phyloP scores from a whole-genome alignment of 192 early-diverging fungal species.

The Coemansia sp. region DNA sequence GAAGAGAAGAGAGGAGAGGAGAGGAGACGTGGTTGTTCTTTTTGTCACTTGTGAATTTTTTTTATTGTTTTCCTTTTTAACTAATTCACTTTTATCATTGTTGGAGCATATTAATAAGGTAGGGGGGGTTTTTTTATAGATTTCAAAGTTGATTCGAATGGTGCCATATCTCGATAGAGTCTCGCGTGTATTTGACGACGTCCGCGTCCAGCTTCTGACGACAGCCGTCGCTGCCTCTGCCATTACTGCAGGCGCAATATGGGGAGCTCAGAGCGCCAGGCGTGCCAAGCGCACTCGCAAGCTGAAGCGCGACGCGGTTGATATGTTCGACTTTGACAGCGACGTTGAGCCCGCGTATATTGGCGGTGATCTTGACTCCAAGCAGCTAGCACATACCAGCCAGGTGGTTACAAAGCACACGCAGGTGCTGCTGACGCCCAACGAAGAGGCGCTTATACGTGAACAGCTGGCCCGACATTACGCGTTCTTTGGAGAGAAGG shows the following conservation, averaged over 20 bases:
- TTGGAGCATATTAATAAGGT: background rate
- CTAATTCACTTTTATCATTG: background rate
- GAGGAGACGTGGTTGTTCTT: background rate
- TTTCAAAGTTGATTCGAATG: conserved; percentile 4
- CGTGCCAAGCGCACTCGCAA: conserved; percentile 53
- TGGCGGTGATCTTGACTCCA: conserved; percentile 4
- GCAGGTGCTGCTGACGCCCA: conserved; percentile 34
- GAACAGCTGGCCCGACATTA: conserved; percentile 88
- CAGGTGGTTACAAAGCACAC: conserved; percentile 40
- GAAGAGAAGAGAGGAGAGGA: background rate
- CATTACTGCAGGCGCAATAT: conserved; percentile 61
- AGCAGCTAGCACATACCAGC: background rate
- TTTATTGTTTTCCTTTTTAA: background rate
- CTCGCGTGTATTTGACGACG: conserved; percentile 30
- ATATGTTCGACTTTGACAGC: conserved; percentile 27
- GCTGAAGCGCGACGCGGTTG: conserved; percentile 60
- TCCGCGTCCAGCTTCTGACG: conserved; percentile 47
- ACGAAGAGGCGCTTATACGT: conserved; percentile 69
- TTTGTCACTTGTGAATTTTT: background rate
- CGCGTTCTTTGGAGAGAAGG: conserved; percentile 86
- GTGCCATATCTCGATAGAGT: conserved; percentile 32
- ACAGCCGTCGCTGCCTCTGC: conserved; percentile 68
- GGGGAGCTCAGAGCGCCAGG: conserved; percentile 55
- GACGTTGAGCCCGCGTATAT: conserved; percentile 5
- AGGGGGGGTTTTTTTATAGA: background rate